Conservation (phyloP, 805 yeast species). For the Schwanniomyces sp. region DNA sequence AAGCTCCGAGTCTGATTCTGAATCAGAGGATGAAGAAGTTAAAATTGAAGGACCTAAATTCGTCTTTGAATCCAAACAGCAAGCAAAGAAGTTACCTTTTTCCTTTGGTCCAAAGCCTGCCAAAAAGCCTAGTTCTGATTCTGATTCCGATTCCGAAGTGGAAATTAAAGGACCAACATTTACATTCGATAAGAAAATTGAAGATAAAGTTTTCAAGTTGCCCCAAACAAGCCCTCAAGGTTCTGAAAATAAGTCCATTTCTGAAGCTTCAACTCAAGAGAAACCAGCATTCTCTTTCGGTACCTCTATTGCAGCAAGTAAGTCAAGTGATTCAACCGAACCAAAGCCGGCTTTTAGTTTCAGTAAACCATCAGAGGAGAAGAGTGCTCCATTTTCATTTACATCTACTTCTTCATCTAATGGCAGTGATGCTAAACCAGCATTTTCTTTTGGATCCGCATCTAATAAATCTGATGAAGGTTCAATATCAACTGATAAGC, state of each 20-base stretch:
- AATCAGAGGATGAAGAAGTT: conserved; percentile 23
- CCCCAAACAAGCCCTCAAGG: background rate
- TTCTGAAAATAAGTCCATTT: background rate
- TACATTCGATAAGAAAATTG: conserved; percentile 37
- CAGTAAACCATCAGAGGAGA: conserved; percentile 8
- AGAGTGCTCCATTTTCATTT: background rate
- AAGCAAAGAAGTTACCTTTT: conserved; percentile 36
- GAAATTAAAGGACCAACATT: conserved; percentile 77
- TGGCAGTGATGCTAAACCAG: conserved; percentile 12
- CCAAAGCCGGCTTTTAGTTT: conserved; percentile 20
- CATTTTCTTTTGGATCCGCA: conserved; percentile 15
- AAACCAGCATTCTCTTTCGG: conserved; percentile 20
- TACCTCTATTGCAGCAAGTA: background rate
- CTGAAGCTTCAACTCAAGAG: background rate
- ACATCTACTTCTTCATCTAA: conserved; percentile 1
- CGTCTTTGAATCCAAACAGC: conserved; percentile 24
- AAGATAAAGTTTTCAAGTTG: conserved; percentile 33
- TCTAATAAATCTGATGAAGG: conserved; percentile 2
- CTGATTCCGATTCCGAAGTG: conserved; percentile 59
- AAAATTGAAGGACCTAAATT: conserved; percentile 39
- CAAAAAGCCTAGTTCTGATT: conserved; percentile 35
- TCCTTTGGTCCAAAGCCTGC: conserved; percentile 34
- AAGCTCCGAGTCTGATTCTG: conserved; percentile 26
- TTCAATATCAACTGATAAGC: conserved; percentile 6
- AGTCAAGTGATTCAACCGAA: conserved; percentile 24